These are phyloP conservation scores for Colletotrichum chrysophilum DNA, from an alignment of 2,329 filamentous ascomycete species.

Conservation along the genomic window DNA sequence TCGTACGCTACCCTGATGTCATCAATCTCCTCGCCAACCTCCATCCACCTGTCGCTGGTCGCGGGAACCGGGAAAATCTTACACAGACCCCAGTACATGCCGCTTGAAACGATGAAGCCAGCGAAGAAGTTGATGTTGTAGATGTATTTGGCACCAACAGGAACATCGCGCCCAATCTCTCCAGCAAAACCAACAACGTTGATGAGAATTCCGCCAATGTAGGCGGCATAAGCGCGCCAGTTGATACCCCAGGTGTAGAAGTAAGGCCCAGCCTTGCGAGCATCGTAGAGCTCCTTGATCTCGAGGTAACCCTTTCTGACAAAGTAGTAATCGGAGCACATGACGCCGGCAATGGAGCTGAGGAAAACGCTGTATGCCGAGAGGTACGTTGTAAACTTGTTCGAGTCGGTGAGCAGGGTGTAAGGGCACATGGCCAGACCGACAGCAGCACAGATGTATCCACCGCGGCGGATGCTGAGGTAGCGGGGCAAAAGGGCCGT, in stretches of 20 bases:
- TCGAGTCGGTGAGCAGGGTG: constrained; percentile 75
- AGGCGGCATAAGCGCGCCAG: constrained; percentile 84
- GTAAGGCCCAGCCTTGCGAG: constrained; percentile 70
- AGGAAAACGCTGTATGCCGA: constrained; percentile 93
- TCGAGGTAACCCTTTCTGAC: constrained; percentile 84
- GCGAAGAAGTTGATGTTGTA: constrained; percentile 93
- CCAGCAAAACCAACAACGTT: constrained; percentile 93
- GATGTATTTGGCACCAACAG: constrained; percentile 80
- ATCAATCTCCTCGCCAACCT: constrained; percentile 70
- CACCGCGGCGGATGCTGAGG: constrained; percentile 84
- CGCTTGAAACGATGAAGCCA: constrained; percentile 75
- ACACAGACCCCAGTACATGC: constrained; percentile 74
- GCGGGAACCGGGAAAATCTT: constrained; percentile 75
- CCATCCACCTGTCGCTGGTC: constrained; percentile 77
- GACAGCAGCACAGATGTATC: constrained; percentile 81
- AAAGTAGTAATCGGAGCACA: constrained; percentile 85
- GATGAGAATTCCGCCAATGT: constrained; percentile 82
- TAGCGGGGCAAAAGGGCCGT: constrained; percentile 80
- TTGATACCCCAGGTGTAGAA: constrained; percentile 77
- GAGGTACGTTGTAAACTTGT: constrained; percentile 90
- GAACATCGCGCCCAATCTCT: constrained; percentile 74
- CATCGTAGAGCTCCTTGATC: constrained; percentile 80
- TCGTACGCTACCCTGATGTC: constrained; percentile 56
- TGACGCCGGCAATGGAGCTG: constrained; percentile 92
- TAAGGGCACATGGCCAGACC: constrained; percentile 88